A percentile compares a stretch with the other conserved stretches of the same genome.
These are phyloP conservation scores for Aspergillus incahuasiensis DNA, from an alignment of 495 filamentous ascomycete genomes.

Conservation along the genomic window DNA sequence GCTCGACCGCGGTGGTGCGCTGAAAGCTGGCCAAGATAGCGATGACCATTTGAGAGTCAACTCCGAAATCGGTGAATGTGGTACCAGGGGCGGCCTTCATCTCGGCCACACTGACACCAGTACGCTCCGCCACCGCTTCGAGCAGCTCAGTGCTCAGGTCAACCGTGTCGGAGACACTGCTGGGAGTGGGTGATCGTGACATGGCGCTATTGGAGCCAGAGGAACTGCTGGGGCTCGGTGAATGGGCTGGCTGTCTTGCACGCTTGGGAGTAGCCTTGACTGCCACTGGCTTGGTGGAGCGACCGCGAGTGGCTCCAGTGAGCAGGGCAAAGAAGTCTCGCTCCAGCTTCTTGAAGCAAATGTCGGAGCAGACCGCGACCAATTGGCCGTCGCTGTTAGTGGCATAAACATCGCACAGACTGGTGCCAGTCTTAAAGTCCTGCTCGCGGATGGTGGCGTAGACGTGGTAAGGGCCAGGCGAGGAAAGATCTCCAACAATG, in stretches of 20 bases:
- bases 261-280: neutral
- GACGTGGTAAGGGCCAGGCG: neutral
- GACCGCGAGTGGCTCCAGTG: neutral
- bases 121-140: neutral
- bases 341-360: neutral
- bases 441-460: neutral
- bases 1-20: neutral
- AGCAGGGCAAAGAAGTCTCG: neutral
- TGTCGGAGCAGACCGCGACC: neutral
- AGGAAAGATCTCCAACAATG: neutral
- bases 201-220: neutral
- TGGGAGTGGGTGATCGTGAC: neutral
- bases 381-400: neutral
- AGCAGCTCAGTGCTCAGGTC: neutral
- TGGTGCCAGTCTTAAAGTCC: neutral
- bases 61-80: neutral
- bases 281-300: neutral
- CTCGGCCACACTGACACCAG: neutral
- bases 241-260: neutral
- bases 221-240: neutral
- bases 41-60: conserved; percentile 7
- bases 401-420: neutral
- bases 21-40: conserved; percentile 1
- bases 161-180: neutral
- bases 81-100: neutral